Conservation (phyloP, 768 basidiomycete species). For the Boletales sp. region DNA sequence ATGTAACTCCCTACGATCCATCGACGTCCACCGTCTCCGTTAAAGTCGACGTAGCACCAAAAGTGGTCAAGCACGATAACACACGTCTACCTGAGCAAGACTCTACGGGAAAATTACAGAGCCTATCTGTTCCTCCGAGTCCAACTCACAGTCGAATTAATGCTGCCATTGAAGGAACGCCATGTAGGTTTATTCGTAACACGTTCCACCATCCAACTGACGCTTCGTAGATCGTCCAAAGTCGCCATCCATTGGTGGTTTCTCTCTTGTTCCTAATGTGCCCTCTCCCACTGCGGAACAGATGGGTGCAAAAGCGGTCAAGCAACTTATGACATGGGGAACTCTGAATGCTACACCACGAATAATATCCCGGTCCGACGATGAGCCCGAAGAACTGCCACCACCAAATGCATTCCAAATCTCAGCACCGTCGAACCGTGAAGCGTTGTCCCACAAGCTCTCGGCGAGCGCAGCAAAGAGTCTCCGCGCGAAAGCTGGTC, state of each 20-base stretch:
- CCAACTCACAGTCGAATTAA: slow-evolving; percentile 88
- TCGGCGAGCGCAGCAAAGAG: slow-evolving; percentile 80
- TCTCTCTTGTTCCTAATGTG: slow-evolving; percentile 77
- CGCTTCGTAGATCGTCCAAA: slow-evolving; percentile 53
- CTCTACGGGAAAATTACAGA: slow-evolving; percentile 39
- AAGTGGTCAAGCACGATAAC: slow-evolving; percentile 70
- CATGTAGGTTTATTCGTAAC: slow-evolving; percentile 55
- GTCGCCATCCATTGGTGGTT: slow-evolving; percentile 52
- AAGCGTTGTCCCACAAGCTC: slow-evolving; percentile 76
- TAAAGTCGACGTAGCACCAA: slow-evolving; percentile 43
- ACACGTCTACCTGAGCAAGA: slow-evolving; percentile 81
- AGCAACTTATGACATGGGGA: slow-evolving; percentile 97
- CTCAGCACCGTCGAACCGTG: slow-evolving; percentile 71
- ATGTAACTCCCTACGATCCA: slow-evolving; percentile 72
- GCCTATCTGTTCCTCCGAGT: slow-evolving; percentile 68
- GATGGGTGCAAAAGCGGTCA: slow-evolving; percentile 77
- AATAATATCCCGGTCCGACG: slow-evolving; percentile 64
- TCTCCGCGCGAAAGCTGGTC: slow-evolving; percentile 70
- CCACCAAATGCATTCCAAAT: slow-evolving; percentile 70
- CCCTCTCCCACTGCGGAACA: slow-evolving; percentile 85
- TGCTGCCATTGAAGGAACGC: slow-evolving; percentile 90
- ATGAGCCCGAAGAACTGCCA: slow-evolving; percentile 41
- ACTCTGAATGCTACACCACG: slow-evolving; percentile 90
- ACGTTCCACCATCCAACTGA: slow-evolving; percentile 8
- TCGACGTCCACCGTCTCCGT: slow-evolving; percentile 28